These are phyloP conservation scores for Cupressus sempervirens DNA, from an alignment of 75 land plant species.

Conservation along the genomic window DNA sequence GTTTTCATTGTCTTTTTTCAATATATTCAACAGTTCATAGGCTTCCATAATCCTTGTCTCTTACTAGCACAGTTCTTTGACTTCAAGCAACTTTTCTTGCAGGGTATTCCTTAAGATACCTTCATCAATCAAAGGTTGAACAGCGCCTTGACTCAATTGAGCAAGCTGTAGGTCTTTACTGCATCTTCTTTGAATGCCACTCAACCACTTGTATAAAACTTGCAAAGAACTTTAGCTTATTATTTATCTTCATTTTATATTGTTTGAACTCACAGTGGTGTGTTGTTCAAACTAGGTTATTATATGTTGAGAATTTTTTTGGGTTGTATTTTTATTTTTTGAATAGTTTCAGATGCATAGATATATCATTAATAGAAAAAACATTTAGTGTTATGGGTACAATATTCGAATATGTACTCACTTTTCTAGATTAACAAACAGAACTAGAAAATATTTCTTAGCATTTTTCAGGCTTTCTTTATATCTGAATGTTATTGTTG, in stretches of 20 bases:
- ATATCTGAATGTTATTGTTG: background rate
- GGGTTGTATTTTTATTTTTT: background rate
- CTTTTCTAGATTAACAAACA: background rate
- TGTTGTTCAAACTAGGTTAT: background rate
- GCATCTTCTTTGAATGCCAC: background rate
- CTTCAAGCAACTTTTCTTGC: conserved; percentile 6
- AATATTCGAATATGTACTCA: background rate
- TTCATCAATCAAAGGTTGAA: conserved; percentile 52
- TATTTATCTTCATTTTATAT: background rate
- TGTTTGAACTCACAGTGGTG: background rate
- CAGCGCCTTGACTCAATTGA: conserved; percentile 53
- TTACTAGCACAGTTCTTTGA: background rate
- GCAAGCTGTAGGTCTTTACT: conserved; percentile 40
- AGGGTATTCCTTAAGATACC: conserved; percentile 56
- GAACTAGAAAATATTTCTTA: background rate
- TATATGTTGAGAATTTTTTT: too few species aligned
- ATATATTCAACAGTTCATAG: background rate
- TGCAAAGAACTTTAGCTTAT: background rate
- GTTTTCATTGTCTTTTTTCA: background rate
- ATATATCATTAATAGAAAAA: background rate
- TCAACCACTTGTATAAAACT: background rate
- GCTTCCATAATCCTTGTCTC: background rate
- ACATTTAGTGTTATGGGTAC: background rate
- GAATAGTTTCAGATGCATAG: background rate
- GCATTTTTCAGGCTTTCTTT: background rate